Evolutionary conservation across 148 eudicot genomes (phyloP).

Genomic region (Chenopodium album): DNA sequence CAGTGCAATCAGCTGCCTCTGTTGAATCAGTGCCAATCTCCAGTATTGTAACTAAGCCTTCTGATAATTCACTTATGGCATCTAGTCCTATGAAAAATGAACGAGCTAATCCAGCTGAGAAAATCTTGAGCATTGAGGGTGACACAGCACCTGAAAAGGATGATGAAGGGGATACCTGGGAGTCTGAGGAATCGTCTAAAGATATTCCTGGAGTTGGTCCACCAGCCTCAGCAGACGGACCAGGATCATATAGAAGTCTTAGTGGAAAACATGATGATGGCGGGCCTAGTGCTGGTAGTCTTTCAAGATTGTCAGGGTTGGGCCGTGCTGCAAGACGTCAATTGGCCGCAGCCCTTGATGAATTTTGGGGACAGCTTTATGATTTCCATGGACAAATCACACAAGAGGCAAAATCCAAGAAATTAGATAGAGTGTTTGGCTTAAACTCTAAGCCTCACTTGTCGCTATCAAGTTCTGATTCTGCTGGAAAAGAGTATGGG

Average conservation of each 20-base stretch:
- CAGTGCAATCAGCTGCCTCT: constrained; percentile 30
- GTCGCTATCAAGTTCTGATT: constrained; percentile 34
- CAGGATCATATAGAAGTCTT: constrained; percentile 71
- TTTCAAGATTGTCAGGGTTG: constrained; percentile 81
- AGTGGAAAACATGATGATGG: constrained; percentile 73
- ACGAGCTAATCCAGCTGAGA: constrained; percentile 38
- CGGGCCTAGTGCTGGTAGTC: constrained; percentile 77
- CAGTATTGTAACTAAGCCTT: constrained; percentile 24
- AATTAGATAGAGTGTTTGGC: constrained; percentile 62
- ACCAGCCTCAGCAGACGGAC: constrained; percentile 56
- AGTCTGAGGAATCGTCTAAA: constrained; percentile 54
- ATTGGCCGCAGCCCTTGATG: constrained; percentile 75
- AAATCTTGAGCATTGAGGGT: constrained; percentile 48
- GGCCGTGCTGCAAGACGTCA: constrained; percentile 95
- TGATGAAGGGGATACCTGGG: constrained; percentile 47
- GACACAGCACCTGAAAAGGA: constrained; percentile 41
- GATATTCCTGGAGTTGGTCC: constrained; percentile 35
- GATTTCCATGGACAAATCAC: constrained; percentile 88
- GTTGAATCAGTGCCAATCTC: constrained; percentile 30
- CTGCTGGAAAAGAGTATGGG: constrained; percentile 39
- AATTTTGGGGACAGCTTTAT: constrained; percentile 94
- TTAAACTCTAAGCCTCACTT: constrained; percentile 37
- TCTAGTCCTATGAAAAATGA: constrained; percentile 29
- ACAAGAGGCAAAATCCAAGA: constrained; percentile 66
- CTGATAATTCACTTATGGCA: constrained; percentile 32